These are phyloP conservation scores for Penicillium nucicola DNA, from an alignment of 495 filamentous ascomycete genomes.

Conservation along the genomic window DNA sequence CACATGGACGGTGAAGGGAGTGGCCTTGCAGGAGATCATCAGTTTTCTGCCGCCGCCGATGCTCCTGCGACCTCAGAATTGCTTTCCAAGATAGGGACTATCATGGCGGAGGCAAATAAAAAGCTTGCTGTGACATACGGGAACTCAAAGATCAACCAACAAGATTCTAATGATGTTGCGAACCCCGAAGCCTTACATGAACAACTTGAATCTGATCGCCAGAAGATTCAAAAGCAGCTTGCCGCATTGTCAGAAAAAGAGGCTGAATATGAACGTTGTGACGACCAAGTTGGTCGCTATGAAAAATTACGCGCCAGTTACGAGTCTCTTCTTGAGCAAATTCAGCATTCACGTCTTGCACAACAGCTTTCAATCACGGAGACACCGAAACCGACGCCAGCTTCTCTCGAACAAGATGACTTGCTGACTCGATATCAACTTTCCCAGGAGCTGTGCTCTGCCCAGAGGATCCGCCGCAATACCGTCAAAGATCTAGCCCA, in stretches of 20 bases:
- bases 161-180: slow-evolving; percentile 38
- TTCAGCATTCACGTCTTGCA: slow-evolving; percentile 28
- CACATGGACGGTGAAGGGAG: slow-evolving; percentile 31
- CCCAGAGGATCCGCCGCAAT: slow-evolving; percentile 39
- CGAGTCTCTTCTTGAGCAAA: slow-evolving; percentile 44
- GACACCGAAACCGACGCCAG: slow-evolving; percentile 5
- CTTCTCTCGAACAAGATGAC: slow-evolving; percentile 23
- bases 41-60: slow-evolving; percentile 20
- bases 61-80: slow-evolving; percentile 32
- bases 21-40: slow-evolving; percentile 20
- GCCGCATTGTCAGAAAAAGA: slow-evolving; percentile 29
- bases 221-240: slow-evolving; percentile 37
- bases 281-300: slow-evolving; percentile 31
- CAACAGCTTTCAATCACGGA: slow-evolving; percentile 20
- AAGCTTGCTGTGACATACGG: slow-evolving; percentile 42
- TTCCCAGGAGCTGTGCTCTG: slow-evolving; percentile 33
- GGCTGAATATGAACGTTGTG: slow-evolving; percentile 26
- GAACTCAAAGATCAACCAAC: slow-evolving; percentile 34
- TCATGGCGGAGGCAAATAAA: slow-evolving; percentile 46
- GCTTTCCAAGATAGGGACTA: slow-evolving; percentile 37
- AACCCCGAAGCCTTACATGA: slow-evolving; percentile 43
- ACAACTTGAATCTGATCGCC: slow-evolving; percentile 44
- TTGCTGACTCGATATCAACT: slow-evolving; percentile 30
- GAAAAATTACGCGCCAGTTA: slow-evolving; percentile 32
- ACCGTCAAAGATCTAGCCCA: slow-evolving; percentile 44